These are phyloP conservation scores for Talaromyces sp. DNA, from an alignment of 2,329 filamentous ascomycete genomes.

Conservation along the genomic window DNA sequence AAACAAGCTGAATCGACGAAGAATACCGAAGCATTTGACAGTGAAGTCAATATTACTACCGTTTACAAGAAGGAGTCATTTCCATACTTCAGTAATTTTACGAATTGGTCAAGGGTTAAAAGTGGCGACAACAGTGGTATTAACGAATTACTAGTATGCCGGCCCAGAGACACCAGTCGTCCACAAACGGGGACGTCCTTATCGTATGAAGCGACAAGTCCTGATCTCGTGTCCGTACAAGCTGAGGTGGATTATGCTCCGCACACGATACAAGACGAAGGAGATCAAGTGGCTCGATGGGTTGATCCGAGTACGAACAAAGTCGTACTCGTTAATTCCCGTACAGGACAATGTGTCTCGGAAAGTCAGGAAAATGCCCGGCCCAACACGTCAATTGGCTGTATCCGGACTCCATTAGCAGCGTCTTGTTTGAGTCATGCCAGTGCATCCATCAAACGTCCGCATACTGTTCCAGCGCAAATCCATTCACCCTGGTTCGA, in stretches of 20 bases:
- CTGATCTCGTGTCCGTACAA: not conserved
- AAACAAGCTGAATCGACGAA: not conserved
- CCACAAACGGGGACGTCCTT: not conserved
- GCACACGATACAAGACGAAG: not conserved
- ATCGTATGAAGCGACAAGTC: not conserved
- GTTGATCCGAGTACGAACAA: constrained; percentile 56
- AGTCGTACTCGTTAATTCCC: constrained; percentile 31
- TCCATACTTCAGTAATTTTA: constrained; percentile 27
- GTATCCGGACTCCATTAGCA: constrained; percentile 21
- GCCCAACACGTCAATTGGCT: constrained; percentile 16
- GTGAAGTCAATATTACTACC: constrained; percentile 31
- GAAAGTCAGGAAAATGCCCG: constrained; percentile 20
- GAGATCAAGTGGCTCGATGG: constrained; percentile 49
- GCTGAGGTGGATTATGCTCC: not conserved
- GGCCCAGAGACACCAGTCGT: constrained; percentile 1
- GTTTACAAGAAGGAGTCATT: constrained; percentile 22
- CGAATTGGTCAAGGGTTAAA: constrained; percentile 43
- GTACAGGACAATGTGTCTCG: constrained; percentile 34
- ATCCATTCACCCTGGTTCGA: constrained; percentile 55
- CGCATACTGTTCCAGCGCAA: constrained; percentile 21
- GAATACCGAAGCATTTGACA: constrained; percentile 5
- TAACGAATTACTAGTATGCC: constrained; percentile 23
- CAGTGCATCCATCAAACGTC: constrained; percentile 16
- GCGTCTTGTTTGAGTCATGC: constrained; percentile 18
- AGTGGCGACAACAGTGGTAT: constrained; percentile 26